phyloP scores from a whole-genome alignment of 2,329 filamentous ascomycete genomes.

The Aspergillus hortae region DNA sequence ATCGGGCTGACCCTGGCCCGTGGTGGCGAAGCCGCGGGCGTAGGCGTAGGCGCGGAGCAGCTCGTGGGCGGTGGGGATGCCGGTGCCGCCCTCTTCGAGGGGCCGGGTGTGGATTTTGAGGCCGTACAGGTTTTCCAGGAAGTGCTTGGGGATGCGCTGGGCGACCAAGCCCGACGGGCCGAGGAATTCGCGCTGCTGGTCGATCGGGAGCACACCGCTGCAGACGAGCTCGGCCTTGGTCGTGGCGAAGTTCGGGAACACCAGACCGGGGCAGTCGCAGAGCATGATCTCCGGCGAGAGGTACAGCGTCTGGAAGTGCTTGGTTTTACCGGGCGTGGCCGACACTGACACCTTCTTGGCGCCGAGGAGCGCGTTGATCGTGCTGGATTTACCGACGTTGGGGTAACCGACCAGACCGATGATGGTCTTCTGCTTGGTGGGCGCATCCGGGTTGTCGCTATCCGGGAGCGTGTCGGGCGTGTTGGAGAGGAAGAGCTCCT shows the following conservation, averaged over 20 bases:
- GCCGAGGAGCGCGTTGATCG: conserved; percentile 97
- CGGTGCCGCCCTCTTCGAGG: conserved; percentile 87
- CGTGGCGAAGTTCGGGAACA: conserved; percentile 95
- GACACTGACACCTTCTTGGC: conserved; percentile 98
- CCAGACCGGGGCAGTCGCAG: conserved; percentile 96
- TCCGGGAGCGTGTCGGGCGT: conserved; percentile 52
- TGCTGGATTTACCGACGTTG: conserved; percentile 98
- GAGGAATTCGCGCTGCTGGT: conserved; percentile 89
- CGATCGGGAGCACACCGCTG: conserved; percentile 91
- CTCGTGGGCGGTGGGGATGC: conserved; percentile 78
- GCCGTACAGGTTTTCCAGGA: conserved; percentile 90
- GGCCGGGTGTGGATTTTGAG: conserved; percentile 80
- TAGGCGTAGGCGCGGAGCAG: conserved; percentile 80
- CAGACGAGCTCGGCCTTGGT: conserved; percentile 96
- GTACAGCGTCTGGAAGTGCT: conserved; percentile 98
- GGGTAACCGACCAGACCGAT: conserved; percentile 96
- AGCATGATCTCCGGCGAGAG: conserved; percentile 84
- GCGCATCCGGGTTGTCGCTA: conserved; percentile 45
- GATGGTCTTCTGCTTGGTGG: conserved; percentile 64
- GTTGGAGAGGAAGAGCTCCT: conserved; percentile 79
- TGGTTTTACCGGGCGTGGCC: conserved; percentile 95
- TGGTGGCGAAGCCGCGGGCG: conserved; percentile 85
- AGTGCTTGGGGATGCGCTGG: conserved; percentile 77
- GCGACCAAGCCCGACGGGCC: conserved; percentile 82
- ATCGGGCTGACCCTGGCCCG: conserved; percentile 85